Evolutionary conservation across 257 asterid genomes (phyloP), one percentile per base, ranked within the genome.

Genomic region (Ocimum tenuiflorum): DNA sequence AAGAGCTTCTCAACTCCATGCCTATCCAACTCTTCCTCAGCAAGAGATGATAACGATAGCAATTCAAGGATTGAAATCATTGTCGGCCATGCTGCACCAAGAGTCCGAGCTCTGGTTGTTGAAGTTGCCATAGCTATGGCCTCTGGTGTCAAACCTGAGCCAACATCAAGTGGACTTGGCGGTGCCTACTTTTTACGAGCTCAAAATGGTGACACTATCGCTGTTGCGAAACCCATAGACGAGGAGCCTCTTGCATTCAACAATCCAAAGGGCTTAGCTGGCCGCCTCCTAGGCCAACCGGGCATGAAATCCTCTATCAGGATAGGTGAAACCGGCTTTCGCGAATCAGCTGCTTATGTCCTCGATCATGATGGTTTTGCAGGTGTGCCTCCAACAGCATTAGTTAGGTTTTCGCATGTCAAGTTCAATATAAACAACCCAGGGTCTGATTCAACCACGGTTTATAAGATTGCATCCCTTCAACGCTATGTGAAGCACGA

Each of bases 181-280:
- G 98, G 98, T 8, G 97, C 96, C 48, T 92, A 92, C 80, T 85
- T 92, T 63, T 45, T 92, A 3, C 82, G 79, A 2, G 69, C 91
- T 2, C 80, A 69, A 48, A 83, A 73, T 49, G 96, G 95, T 5
- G 84, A 78, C 23, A 76, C 78, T 19, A 73, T 92, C 18, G 96
- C 96, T 6, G 97, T 92, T 27, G 96, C 95, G 3, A 92, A 92
- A 82, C 98, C 98, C 0, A 75, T 88, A 23, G 98, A 92, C 29
- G 98, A 92, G 87, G 98, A 92, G 57, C 98, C 98, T 29, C 75
- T 89, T n/a, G 98, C 97, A 8, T 77, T 92, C 77, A 92, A 92
- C 60, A 92, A 92, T 36, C 98, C 98, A 0, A 92, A 92, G 72
- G 96, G 98, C 61, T 80, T 87, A 66, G 95, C 83, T 3, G 98